Percentiles rank a stretch among this genome's conserved stretches.
phyloP scores from a whole-genome alignment of 352 stramenopile species.

The Phytophthora melonis region DNA sequence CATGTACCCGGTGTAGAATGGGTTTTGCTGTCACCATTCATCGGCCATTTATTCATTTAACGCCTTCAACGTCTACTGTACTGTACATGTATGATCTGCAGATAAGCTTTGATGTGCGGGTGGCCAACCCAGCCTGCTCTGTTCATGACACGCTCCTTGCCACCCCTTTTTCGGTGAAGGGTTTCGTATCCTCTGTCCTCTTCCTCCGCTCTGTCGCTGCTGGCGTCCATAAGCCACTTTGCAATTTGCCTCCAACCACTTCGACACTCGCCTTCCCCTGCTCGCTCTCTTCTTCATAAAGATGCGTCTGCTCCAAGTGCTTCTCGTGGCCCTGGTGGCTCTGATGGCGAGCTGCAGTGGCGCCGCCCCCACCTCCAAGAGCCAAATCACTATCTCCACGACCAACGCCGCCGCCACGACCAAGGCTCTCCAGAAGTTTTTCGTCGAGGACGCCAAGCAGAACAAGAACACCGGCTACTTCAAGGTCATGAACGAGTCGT shows the following conservation, averaged over 20 bases:
- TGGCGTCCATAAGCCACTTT: conserved; percentile 9
- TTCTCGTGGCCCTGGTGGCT: conserved; percentile 6
- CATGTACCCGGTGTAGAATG: neutral
- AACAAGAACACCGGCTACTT: conserved; percentile 20
- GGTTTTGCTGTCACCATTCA: neutral
- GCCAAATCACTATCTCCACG: conserved; percentile 19
- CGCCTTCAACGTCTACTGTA: neutral
- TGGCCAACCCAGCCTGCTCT: neutral
- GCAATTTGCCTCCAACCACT: conserved; percentile 8
- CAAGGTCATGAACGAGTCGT: conserved; percentile 11
- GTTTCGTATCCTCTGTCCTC: neutral
- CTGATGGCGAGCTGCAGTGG: conserved; percentile 11
- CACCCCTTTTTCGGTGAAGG: neutral
- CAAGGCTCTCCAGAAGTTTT: conserved; percentile 27
- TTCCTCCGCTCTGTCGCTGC: neutral
- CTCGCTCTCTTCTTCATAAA: neutral
- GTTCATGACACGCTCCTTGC: neutral
- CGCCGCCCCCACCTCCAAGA: conserved; percentile 8
- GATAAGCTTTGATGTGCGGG: conserved; percentile 15
- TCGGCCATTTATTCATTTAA: neutral
- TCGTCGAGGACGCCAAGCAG: conserved; percentile 23
- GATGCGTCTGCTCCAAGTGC: conserved; percentile 18
- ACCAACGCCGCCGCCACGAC: conserved; percentile 15
- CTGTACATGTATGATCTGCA: neutral
- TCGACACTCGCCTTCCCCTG: neutral